These are phyloP conservation scores for Ogataea trehalophila DNA, from an alignment of 805 yeast genomes.

Conservation along the genomic window DNA sequence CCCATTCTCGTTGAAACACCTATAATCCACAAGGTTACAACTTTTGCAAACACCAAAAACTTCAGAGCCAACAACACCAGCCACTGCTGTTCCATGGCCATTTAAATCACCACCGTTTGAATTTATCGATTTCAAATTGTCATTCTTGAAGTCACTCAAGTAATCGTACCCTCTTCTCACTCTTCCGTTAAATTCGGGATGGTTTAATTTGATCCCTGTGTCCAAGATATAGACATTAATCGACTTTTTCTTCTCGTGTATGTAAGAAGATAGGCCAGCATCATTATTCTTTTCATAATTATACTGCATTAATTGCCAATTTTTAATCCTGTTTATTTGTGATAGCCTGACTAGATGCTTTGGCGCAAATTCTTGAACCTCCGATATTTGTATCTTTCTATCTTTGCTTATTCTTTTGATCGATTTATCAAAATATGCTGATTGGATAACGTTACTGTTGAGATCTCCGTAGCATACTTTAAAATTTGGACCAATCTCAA, in stretches of 20 bases:
- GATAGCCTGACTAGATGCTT: conserved; percentile 39
- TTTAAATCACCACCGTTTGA: conserved; percentile 26
- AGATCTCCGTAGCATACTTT: conserved; percentile 35
- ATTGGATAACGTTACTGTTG: conserved; percentile 24
- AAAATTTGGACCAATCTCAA: conserved; percentile 27
- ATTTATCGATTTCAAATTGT: conserved; percentile 15
- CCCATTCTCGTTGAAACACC: conserved; percentile 36
- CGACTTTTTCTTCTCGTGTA: no score
- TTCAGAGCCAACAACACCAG: conserved; percentile 48
- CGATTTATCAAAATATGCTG: conserved; percentile 31
- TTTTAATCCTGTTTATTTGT: conserved; percentile 25
- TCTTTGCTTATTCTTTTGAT: conserved; percentile 35
- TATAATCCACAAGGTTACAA: conserved; percentile 38
- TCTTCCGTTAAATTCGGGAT: conserved; percentile 41
- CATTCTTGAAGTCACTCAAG: background rate
- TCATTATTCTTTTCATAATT: conserved; percentile 40
- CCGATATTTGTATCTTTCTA: conserved; percentile 31
- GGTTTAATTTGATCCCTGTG: conserved; percentile 33
- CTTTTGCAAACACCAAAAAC: conserved; percentile 50
- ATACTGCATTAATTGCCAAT: conserved; percentile 33
- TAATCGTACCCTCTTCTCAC: conserved; percentile 39
- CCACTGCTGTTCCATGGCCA: conserved; percentile 57
- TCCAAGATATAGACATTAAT: conserved; percentile 36
- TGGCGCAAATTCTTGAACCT: conserved; percentile 39
- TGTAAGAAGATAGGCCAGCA: conserved; percentile 15